Base-by-base conservation (phyloP, 331 rosid species). In the Spiraea crenata region DNA sequence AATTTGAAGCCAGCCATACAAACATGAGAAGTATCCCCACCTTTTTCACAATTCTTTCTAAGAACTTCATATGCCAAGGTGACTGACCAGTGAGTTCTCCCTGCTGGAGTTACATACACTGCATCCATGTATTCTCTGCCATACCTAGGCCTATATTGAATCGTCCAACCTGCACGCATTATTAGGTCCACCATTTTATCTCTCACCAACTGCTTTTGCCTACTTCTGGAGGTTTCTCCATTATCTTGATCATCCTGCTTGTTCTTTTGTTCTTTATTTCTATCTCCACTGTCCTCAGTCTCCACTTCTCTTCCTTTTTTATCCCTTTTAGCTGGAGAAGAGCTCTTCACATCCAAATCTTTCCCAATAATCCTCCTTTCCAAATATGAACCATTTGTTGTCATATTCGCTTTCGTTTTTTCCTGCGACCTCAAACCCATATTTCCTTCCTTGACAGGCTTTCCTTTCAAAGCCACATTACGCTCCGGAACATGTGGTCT, bases 11-110 rank as follows among this genome's bases (percentile, higher is more conserved):
- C 91, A 56, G 86, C 70, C 51, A 63, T 63, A 67, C 85, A 87
- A 56, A 56, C 75, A 63, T 19, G 62, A 20, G 86, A 84, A 67
- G 86, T 95, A 57, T 87, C 89, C 47, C 77, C 57, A 60, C 88
- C 96, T 55, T 77, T 78, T 88, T 91, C 96, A 81, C 75, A 87
- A 73, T 76, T 82, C 52, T 8, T 8, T 82, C 82, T 86, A 39
- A 95, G 91, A 78, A 76, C 83, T 3, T 74, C 85, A 79, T 95
- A 95, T 40, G 99, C 99, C 86, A 82, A 79, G 77, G 99, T 95
- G 68, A 89, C 84, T 38, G 99, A 89, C 99, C 97, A 95, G 81
- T 95, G 99, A 75, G 97, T 95, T 62, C 51, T 80, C 51, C 90
- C 87, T 25, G 79, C 90, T 49, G 83, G 89, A 81, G 86, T 80